Conservation (phyloP, 495 filamentous ascomycete genomes). For the Penicillium paxilli region DNA sequence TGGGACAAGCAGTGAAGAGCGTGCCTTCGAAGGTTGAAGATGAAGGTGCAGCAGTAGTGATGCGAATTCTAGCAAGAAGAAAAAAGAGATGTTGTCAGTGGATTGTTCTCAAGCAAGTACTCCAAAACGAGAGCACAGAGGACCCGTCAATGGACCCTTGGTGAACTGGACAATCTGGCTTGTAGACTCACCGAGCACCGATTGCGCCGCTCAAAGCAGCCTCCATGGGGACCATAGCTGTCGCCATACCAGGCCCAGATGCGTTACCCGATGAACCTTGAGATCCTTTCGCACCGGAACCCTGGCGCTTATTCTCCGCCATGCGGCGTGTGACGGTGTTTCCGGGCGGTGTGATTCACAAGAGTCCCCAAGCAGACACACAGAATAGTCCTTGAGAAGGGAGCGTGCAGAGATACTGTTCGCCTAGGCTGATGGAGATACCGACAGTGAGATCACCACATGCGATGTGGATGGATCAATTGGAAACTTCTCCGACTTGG, state of each 20-base stretch:
- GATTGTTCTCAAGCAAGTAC: not conserved
- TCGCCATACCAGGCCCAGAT: constrained; percentile 35
- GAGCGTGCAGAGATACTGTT: not conserved
- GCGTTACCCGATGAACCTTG: constrained; percentile 25
- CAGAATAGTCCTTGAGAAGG: not conserved
- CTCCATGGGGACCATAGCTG: constrained; percentile 46
- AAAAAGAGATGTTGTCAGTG: no score
- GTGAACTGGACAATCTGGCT: not conserved
- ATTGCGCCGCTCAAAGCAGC: constrained; percentile 50
- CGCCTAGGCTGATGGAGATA: not conserved
- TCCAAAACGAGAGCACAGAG: not conserved
- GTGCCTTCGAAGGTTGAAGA: constrained; percentile 58
- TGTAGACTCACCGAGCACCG: constrained; percentile 48
- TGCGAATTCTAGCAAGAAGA: constrained; percentile 50
- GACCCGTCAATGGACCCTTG: not conserved
- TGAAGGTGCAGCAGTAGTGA: constrained; percentile 56
- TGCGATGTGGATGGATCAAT: not conserved
- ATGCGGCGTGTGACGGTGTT: constrained; percentile 22
- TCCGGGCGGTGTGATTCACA: constrained; percentile 20
- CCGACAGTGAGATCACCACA: not conserved
- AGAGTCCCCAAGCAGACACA: not conserved
- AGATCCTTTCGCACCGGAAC: constrained; percentile 39
- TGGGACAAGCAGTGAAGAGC: constrained; percentile 66
- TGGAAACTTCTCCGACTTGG: not conserved
- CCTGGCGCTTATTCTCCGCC: constrained; percentile 52